Percentiles rank a stretch among this genome's conserved stretches.
Evolutionary conservation across 2,329 filamentous ascomycete species (phyloP).

Genomic region (Colletotrichum higginsianum): DNA sequence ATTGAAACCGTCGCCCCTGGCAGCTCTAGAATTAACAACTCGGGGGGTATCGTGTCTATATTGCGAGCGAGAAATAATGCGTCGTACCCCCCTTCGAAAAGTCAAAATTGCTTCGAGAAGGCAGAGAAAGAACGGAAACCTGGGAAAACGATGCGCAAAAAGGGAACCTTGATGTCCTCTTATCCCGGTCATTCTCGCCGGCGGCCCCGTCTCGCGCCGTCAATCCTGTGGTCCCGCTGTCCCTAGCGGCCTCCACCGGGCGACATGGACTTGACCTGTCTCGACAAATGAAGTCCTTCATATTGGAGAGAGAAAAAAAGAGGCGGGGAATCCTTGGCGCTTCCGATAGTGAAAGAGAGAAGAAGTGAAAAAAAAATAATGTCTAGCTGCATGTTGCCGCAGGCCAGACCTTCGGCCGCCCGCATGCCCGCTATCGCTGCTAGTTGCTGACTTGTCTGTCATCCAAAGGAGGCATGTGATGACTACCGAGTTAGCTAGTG

Average conservation of each 20-base stretch:
- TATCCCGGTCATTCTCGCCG: conserved; percentile 15
- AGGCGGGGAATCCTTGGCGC: conserved; percentile 1
- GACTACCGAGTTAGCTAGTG: not conserved
- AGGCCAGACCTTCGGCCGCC: conserved; percentile 5
- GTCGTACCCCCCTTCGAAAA: not conserved
- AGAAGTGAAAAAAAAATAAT: no score
- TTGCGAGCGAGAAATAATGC: not conserved
- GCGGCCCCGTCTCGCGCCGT: conserved; percentile 17
- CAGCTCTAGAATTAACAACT: not conserved
- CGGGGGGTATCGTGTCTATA: no score
- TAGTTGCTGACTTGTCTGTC: not conserved
- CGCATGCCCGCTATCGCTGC: not conserved
- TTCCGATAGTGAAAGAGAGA: not conserved
- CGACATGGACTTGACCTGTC: not conserved
- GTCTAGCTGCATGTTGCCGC: not conserved
- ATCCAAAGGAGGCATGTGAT: not conserved
- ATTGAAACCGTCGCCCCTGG: not conserved
- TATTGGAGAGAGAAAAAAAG: conserved; percentile 2
- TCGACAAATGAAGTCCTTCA: conserved; percentile 5
- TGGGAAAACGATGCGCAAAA: not conserved
- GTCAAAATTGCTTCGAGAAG: not conserved
- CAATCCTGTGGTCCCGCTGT: conserved; percentile 3
- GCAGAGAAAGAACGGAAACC: not conserved
- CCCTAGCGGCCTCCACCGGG: conserved; percentile 24
- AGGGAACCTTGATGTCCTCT: conserved; percentile 19